Base-by-base conservation (phyloP, 176 grass and related monocot species). In the Ensete ventricosum region DNA sequence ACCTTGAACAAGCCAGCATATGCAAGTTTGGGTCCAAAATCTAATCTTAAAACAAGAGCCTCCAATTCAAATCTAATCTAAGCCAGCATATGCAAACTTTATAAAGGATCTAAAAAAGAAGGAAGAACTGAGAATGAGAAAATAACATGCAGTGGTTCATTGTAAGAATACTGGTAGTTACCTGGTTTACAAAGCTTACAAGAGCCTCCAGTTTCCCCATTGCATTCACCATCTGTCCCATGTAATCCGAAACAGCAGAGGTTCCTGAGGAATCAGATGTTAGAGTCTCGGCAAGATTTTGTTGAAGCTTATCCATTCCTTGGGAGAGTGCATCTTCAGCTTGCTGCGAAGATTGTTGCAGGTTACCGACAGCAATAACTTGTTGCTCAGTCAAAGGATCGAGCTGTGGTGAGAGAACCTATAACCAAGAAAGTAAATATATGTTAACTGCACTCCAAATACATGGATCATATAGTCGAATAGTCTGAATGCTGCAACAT, bases 251-350 rank as follows among this genome's bases (percentile, higher is more conserved):
- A 16, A 76, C 63, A 67, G 87, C 86, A 62, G 81, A 62, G 9
- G 83, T 16, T 7, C 25, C 88, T 29, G 81, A 85, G 8, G 83
- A 72, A 69, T 87, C 72, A 48, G 76, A 75, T 14, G 79, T 72
- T 50, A 99, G 85, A 6, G 84, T 64, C 81, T 91, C 96, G 1
- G 88, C 77, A 23, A 99, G 83, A 54, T 83, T 99, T 75, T 95
- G 86, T 78, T 91, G 91, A 73, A 99, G 86, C 84, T 91, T 95
- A 62, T 89, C 82, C 91, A 99, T 94, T 54, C 96, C 96, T 81
- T 95, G 88, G 3, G 74, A 86, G 9, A 99, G 88, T 14, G 96
- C 96, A 67, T 94, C 88, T 72, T 99, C 96, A 43, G 76, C 79
- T 88, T 99, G 90, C 76, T 77, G 77, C 52, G 91, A 89, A 43